These are phyloP conservation scores for Leccinum pellstonianum DNA, from an alignment of 768 basidiomycete genomes.

Conservation along the genomic window DNA sequence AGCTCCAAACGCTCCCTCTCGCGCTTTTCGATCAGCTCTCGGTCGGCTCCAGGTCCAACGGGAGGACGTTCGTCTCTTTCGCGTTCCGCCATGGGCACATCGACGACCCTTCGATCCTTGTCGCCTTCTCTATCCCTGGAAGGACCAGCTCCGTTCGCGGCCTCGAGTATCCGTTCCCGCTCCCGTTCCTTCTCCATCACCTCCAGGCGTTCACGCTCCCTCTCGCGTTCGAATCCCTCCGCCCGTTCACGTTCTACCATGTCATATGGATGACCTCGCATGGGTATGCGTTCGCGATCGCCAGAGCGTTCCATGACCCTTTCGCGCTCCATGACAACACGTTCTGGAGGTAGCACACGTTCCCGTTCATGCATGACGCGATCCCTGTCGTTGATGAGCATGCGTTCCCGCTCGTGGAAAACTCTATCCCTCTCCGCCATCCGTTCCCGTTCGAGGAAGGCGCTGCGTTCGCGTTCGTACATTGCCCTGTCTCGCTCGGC, in stretches of 20 bases:
- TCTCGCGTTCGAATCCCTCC: slow-evolving; percentile 33
- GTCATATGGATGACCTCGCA: slow-evolving; percentile 24
- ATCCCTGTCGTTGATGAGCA: slow-evolving; percentile 26
- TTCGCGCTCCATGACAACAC: slow-evolving; percentile 22
- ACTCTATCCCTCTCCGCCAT: slow-evolving; percentile 23
- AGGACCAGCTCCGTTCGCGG: slow-evolving; percentile 6
- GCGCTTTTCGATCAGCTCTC: slow-evolving; percentile 23
- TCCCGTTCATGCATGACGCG: slow-evolving; percentile 26
- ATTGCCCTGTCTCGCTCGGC: slow-evolving; percentile 23
- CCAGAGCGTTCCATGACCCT: slow-evolving; percentile 20
- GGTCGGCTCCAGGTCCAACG: slow-evolving; percentile 19
- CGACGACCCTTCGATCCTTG: slow-evolving; percentile 20
- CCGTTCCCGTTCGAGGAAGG: slow-evolving; percentile 23
- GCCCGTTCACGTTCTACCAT: slow-evolving; percentile 27
- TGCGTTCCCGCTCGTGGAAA: slow-evolving; percentile 25
- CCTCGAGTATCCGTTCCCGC: slow-evolving; percentile 14
- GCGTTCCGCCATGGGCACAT: slow-evolving; percentile 16
- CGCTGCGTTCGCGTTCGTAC: slow-evolving; percentile 28
- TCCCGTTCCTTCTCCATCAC: slow-evolving; percentile 31
- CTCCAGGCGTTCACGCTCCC: slow-evolving; percentile 33
- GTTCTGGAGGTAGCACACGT: slow-evolving; percentile 18
- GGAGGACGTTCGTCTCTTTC: slow-evolving; percentile 24
- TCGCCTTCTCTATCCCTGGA: slow-evolving; percentile 26
- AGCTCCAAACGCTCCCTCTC: slow-evolving; percentile 31
- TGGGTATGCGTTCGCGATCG: slow-evolving; percentile 26